Evolutionary conservation across 768 basidiomycete species (phyloP).

Genomic region (Amanita rubescens): DNA sequence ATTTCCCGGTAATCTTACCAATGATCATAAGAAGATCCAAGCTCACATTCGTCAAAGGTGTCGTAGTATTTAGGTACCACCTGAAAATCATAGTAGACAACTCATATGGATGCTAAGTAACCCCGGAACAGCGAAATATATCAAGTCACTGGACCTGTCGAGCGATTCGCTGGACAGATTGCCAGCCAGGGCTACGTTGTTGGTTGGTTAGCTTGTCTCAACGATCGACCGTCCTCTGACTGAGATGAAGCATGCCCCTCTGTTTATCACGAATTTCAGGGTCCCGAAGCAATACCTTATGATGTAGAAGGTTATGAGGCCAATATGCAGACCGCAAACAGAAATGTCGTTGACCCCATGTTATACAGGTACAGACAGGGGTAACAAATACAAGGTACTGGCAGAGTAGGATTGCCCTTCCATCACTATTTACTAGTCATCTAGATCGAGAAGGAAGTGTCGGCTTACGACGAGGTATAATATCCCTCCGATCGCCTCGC

Average conservation of each 20-base stretch:
- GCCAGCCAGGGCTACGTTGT: slow-evolving; percentile 83
- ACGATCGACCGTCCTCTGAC: not conserved
- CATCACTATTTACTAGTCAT: slow-evolving; percentile 3
- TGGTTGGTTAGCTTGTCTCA: slow-evolving; percentile 36
- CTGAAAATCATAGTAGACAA: not conserved
- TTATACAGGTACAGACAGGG: slow-evolving; percentile 39
- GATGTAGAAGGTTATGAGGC: slow-evolving; percentile 61
- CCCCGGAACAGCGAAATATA: slow-evolving; percentile 72
- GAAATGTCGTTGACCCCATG: not conserved
- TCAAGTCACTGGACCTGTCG: slow-evolving; percentile 95
- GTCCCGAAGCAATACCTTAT: slow-evolving; percentile 83
- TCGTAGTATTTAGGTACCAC: slow-evolving; percentile 70
- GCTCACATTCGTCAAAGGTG: slow-evolving; percentile 38
- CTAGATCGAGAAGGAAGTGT: slow-evolving; percentile 84
- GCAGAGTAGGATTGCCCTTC: not conserved
- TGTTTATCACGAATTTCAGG: slow-evolving; percentile 88
- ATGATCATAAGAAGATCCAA: not conserved
- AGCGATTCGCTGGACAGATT: slow-evolving; percentile 83
- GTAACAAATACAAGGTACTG: slow-evolving; percentile 84
- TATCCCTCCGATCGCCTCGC: not conserved
- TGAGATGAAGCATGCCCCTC: slow-evolving; percentile 63
- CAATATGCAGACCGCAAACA: not conserved
- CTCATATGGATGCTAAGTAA: not conserved
- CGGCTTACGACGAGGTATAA: slow-evolving; percentile 80
- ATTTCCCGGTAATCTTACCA: slow-evolving; percentile 59